Conservation (phyloP, 2,329 filamentous ascomycete species). For the Leptographium galeiforme region DNA sequence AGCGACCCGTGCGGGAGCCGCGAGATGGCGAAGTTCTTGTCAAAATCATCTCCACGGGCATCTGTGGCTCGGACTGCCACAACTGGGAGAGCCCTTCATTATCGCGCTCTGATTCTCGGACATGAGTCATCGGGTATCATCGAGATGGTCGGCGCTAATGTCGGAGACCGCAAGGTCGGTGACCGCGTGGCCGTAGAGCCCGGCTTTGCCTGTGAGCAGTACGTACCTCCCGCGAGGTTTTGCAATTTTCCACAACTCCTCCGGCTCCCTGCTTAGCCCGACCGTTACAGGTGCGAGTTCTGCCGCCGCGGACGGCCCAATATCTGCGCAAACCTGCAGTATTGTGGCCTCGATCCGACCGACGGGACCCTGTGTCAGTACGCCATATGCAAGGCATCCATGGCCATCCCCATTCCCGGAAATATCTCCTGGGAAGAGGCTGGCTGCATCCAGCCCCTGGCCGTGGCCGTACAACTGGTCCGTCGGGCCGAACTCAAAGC, state of each 20-base stretch:
- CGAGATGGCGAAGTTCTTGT: conserved; percentile 10
- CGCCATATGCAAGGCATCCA: conserved; percentile 36
- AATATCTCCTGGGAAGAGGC: conserved; percentile 48
- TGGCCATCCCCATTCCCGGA: conserved; percentile 51
- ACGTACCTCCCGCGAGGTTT: background rate
- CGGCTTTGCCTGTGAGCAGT: conserved; percentile 2
- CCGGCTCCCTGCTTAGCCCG: background rate
- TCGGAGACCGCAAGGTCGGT: conserved; percentile 29
- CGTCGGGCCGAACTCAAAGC: conserved; percentile 27
- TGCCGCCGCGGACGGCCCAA: conserved; percentile 44
- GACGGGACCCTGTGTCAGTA: conserved; percentile 55
- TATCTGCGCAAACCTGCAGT: conserved; percentile 49
- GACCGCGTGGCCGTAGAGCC: conserved; percentile 45
- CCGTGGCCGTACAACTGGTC: conserved; percentile 48
- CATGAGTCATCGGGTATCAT: conserved; percentile 54
- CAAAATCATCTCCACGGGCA: conserved; percentile 11
- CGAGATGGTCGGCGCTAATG: conserved; percentile 34
- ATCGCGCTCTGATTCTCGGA: conserved; percentile 22
- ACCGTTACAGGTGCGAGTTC: conserved; percentile 23
- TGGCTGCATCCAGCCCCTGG: conserved; percentile 50
- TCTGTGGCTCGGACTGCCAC: conserved; percentile 13
- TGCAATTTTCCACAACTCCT: background rate
- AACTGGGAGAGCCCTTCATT: conserved; percentile 14
- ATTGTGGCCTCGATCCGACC: conserved; percentile 54
- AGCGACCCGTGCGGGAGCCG: conserved; percentile 28